Evolutionary conservation across 2,329 filamentous ascomycete species (phyloP).

Genomic region (Trichoderma atrobrunneum): DNA sequence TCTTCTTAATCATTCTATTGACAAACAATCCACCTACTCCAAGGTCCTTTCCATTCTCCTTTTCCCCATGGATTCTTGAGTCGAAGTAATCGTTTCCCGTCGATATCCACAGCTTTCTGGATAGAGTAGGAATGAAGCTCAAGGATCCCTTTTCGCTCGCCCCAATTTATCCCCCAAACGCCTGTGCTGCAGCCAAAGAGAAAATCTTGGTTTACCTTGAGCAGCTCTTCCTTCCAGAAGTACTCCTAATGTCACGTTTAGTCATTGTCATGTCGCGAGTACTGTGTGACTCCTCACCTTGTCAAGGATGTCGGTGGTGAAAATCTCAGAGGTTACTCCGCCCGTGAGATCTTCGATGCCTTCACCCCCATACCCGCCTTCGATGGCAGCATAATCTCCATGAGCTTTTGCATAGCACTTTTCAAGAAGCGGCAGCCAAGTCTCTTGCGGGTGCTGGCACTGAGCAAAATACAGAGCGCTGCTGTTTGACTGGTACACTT

Average conservation of each 20-base stretch:
- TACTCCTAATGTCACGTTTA: conserved; percentile 28
- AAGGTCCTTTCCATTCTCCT: conserved; percentile 76
- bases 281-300: conserved; percentile 50
- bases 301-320: conserved; percentile 67
- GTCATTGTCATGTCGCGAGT: rapidly evolving
- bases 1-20: too few relatives aligned
- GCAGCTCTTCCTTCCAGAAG: conserved; percentile 77
- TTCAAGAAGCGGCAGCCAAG: conserved; percentile 75
- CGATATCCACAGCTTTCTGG: conserved; percentile 55
- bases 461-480: conserved; percentile 74
- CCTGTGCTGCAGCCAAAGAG: conserved; percentile 61
- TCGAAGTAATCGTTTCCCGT: conserved; percentile 60
- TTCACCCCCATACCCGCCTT: conserved; percentile 65
- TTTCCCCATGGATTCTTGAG: conserved; percentile 78
- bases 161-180: conserved; percentile 31
- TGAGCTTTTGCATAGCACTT: conserved; percentile 81
- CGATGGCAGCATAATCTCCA: conserved; percentile 72
- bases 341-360: conserved; percentile 61
- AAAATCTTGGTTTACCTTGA: conserved; percentile 75
- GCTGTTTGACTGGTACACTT: conserved; percentile 70
- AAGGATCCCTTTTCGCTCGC: conserved; percentile 54
- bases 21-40: too few relatives aligned
- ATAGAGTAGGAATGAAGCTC: conserved; percentile 62
- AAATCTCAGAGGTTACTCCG: conserved; percentile 64
- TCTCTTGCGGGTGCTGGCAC: conserved; percentile 71